Evolutionary conservation across 2,329 filamentous ascomycete species (phyloP), one percentile per base, ranked within the genome.

Genomic region (Scleromitrula shiraiana): DNA sequence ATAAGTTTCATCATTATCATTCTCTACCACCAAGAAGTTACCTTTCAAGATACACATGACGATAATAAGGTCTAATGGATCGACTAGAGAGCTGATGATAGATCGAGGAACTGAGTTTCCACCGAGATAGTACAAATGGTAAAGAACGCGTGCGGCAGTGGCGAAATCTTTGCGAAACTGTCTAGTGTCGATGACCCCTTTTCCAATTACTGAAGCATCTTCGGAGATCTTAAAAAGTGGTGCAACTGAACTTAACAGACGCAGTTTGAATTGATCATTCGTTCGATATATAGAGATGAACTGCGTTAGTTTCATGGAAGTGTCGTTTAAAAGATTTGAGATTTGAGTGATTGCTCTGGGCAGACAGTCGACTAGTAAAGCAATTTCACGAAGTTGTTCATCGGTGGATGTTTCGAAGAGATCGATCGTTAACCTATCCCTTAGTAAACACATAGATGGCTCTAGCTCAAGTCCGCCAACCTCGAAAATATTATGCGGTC

Each of bases 291-390:
- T 41, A 9, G 55, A 43, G 7, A 58, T 48, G 19, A 58, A 58
- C 30, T 60, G 58, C 17, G 56, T 51, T 7, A 55, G 41, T 10
- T 54, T 56, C 56, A 60, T 60, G 4, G 54, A 51, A 17, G 52
- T 53, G 20, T 49, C 46, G 10, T 56, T 60, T n/a, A 59, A 51
- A 9, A 59, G 41, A 5, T 49, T 46, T 35, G 54, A 53, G 17
- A 53, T 50, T 38, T 60, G 58, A 26, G 54, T 53, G 22, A 60
- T 53, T 4, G 55, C 58, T 22, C 55, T 52, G 7, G 56, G 58
- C 19, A 55, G 33, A 27, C 48, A 53, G 8, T 52, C 40, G 41
- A 60, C 44, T 17, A 53, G 41, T 5, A 46, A 38, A 14, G 50
- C 53, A 2, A 57, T 46, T 26, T 58, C 53, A 14, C 51, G 42